phyloP scores from a whole-genome alignment of 805 yeast species.

The Saturnispora silvae region DNA sequence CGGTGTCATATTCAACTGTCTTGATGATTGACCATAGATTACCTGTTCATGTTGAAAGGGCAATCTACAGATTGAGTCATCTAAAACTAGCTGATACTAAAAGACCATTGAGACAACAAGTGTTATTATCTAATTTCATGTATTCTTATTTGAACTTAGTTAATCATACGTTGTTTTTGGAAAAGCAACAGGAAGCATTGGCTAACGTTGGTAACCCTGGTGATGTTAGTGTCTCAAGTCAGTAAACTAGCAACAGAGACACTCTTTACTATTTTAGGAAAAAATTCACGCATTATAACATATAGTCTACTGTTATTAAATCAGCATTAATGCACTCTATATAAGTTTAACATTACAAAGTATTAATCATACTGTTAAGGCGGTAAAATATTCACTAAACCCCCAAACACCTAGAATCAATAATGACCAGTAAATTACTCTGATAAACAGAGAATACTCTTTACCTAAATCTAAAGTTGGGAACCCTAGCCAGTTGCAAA shows the following conservation, averaged over 20 bases:
- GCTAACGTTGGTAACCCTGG: not conserved
- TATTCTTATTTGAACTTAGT: constrained; percentile 91
- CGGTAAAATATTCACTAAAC: constrained; percentile 25
- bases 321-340: too few species aligned
- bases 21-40: constrained; percentile 77
- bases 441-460: constrained; percentile 4
- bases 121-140: constrained; percentile 89
- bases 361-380: constrained; percentile 7
- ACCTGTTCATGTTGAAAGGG: constrained; percentile 93
- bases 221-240: not conserved
- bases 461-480: constrained; percentile 29
- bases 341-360: not conserved
- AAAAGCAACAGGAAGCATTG: constrained; percentile 38
- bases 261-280: not conserved
- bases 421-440: constrained; percentile 30
- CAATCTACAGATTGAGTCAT: constrained; percentile 87
- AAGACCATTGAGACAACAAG: constrained; percentile 86
- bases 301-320: not conserved
- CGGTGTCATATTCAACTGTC: constrained; percentile 63
- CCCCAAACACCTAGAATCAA: constrained; percentile 33
- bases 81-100: constrained; percentile 90
- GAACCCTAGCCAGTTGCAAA: constrained; percentile 64
- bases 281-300: not conserved
- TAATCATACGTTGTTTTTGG: constrained; percentile 77
- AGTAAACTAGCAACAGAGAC: not conserved